phyloP scores from a whole-genome alignment of 1,139 yeast genomes.

The Yamadazyma buinensis region DNA sequence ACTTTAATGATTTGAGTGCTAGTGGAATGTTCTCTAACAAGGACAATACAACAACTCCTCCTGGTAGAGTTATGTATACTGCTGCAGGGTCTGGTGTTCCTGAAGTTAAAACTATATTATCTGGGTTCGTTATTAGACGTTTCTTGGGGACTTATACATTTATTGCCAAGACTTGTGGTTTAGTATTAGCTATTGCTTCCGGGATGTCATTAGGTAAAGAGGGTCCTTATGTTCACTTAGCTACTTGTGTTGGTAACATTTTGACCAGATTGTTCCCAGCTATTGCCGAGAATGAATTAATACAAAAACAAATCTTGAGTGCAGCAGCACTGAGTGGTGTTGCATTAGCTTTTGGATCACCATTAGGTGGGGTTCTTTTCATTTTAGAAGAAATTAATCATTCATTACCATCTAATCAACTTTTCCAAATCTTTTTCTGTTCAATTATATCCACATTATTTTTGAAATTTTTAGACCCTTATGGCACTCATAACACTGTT shows the following conservation, averaged over 20 bases:
- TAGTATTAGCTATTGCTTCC: constrained; percentile 60
- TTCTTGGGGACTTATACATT: constrained; percentile 56
- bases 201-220: constrained; percentile 69
- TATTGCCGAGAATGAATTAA: constrained; percentile 48
- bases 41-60: constrained; percentile 1
- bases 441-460: constrained; percentile 57
- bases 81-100: constrained; percentile 68
- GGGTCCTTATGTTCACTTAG: constrained; percentile 70
- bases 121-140: constrained; percentile 53
- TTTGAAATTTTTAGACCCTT: constrained; percentile 55
- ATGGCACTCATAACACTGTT: constrained; percentile 62
- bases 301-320: constrained; percentile 55
- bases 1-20: not conserved
- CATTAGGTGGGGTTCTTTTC: constrained; percentile 65
- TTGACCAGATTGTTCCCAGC: constrained; percentile 49
- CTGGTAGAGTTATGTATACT: constrained; percentile 40
- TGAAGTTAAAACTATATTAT: constrained; percentile 54
- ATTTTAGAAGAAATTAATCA: constrained; percentile 64
- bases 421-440: constrained; percentile 58
- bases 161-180: constrained; percentile 46
- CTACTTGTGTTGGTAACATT: constrained; percentile 64
- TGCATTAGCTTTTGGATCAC: constrained; percentile 68
- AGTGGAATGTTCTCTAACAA: not conserved
- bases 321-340: constrained; percentile 71
- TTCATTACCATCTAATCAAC: constrained; percentile 54